Evolutionary conservation across 345 rosid species (phyloP).

Genomic region (Eucalyptus globulus): DNA sequence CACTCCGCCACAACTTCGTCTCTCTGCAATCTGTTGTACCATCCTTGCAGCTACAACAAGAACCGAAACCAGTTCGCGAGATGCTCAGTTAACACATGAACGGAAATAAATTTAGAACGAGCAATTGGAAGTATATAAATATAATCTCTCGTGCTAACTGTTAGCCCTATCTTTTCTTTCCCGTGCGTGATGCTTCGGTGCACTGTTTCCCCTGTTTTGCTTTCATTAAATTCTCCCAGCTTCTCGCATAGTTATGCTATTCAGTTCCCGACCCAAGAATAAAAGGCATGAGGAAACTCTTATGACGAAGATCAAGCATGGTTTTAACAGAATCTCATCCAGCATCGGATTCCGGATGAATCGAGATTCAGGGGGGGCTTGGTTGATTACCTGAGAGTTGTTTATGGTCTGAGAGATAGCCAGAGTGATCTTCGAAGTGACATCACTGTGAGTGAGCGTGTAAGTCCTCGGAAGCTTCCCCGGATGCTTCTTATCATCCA

Average conservation of each 20-base stretch:
- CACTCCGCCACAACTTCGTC: conserved; percentile 98
- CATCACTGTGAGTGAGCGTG: conserved; percentile 87
- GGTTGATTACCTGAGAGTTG: conserved; percentile 62
- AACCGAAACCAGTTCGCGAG: not conserved
- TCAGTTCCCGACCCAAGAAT: not conserved
- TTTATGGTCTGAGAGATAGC: conserved; percentile 89
- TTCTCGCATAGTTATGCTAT: not conserved
- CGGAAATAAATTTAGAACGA: not conserved
- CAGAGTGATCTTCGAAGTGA: conserved; percentile 75
- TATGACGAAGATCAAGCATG: not conserved
- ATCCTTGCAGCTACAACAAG: conserved; percentile 78
- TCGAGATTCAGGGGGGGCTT: not conserved
- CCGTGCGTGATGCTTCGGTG: not conserved
- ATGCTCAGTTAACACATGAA: not conserved
- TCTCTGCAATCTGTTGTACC: conserved; percentile 74
- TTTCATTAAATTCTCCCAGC: not conserved
- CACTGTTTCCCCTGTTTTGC: not conserved
- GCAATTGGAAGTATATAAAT: not conserved
- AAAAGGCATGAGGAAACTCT: not conserved
- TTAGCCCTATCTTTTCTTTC: not conserved
- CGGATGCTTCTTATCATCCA: conserved; percentile 86
- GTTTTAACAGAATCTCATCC: not conserved
- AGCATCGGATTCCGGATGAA: not conserved
- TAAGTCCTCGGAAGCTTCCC: conserved; percentile 87
- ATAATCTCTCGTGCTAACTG: not conserved